Conservation (phyloP, 352 stramenopile species). For the Globisporangium megalacanthum region DNA sequence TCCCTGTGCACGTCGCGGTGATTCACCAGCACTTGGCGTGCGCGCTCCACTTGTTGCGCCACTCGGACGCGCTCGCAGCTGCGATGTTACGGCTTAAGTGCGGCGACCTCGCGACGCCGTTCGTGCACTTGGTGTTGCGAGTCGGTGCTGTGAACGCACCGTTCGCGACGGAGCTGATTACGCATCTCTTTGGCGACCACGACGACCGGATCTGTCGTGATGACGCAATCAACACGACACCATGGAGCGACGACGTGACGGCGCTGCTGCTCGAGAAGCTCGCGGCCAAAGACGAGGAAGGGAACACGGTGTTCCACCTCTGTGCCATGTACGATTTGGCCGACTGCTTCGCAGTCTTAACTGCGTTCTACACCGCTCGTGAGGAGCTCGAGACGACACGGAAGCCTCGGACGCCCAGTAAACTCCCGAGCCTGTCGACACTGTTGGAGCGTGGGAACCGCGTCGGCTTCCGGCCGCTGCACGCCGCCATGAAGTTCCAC, state of each 20-base stretch:
- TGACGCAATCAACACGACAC: no score
- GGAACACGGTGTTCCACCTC: conserved; percentile 75
- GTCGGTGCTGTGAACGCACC: conserved; percentile 49
- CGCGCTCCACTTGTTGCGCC: conserved; percentile 43
- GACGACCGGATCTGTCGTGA: neutral
- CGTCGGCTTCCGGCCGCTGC: conserved; percentile 54
- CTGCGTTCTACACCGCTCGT: conserved; percentile 28
- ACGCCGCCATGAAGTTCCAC: conserved; percentile 65
- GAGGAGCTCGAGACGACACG: conserved; percentile 17
- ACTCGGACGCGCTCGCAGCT: conserved; percentile 58
- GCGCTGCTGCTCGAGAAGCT: conserved; percentile 48
- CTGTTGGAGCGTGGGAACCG: conserved; percentile 58
- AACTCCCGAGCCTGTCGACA: conserved; percentile 23
- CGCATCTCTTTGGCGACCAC: conserved; percentile 25
- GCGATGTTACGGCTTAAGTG: conserved; percentile 67
- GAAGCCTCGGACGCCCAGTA: conserved; percentile 10
- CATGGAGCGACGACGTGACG: conserved; percentile 28
- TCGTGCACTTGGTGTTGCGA: conserved; percentile 64
- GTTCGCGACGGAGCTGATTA: conserved; percentile 37
- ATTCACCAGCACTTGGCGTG: conserved; percentile 48
- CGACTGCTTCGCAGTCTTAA: conserved; percentile 34
- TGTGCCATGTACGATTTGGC: conserved; percentile 63
- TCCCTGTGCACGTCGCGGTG: conserved; percentile 69
- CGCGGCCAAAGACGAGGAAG: conserved; percentile 57
- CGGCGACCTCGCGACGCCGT: conserved; percentile 51